Conservation (phyloP, 176 grass and related monocot genomes). For the Oryza glaberrima region DNA sequence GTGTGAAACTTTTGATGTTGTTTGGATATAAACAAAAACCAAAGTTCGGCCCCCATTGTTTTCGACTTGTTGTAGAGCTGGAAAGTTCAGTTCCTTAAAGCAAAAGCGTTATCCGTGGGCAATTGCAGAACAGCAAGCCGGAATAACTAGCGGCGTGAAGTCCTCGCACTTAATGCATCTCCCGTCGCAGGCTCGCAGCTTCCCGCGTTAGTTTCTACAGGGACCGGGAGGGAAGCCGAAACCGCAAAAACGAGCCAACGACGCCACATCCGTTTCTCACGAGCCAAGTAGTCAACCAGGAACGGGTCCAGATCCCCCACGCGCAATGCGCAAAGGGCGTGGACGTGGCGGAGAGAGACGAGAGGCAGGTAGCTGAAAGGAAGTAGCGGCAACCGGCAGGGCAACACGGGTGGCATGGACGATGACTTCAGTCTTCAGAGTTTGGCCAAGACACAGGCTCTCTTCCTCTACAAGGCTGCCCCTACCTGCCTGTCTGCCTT, state of each 20-base stretch:
- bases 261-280: too few species aligned
- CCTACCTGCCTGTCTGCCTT: neutral
- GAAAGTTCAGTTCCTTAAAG: neutral
- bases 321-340: neutral
- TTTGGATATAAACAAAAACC: neutral
- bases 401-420: slow-evolving; percentile 9
- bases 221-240: neutral
- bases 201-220: neutral
- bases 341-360: neutral
- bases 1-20: neutral
- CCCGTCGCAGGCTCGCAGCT: neutral
- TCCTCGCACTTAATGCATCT: neutral
- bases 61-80: neutral
- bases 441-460: neutral
- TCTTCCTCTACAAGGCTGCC: neutral
- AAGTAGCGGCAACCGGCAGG: neutral
- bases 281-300: neutral
- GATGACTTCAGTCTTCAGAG: slow-evolving; percentile 18
- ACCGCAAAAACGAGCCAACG: too few species aligned
- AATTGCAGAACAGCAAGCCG: neutral
- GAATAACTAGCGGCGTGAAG: neutral
- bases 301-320: too few species aligned
- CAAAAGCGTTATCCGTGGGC: neutral
- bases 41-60: neutral
- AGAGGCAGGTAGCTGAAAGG: neutral